A percentile compares a stretch with the other conserved stretches of the same genome.
phyloP scores from a whole-genome alignment of 192 early-diverging fungal genomes.

The Rhizophlyctis rosea region DNA sequence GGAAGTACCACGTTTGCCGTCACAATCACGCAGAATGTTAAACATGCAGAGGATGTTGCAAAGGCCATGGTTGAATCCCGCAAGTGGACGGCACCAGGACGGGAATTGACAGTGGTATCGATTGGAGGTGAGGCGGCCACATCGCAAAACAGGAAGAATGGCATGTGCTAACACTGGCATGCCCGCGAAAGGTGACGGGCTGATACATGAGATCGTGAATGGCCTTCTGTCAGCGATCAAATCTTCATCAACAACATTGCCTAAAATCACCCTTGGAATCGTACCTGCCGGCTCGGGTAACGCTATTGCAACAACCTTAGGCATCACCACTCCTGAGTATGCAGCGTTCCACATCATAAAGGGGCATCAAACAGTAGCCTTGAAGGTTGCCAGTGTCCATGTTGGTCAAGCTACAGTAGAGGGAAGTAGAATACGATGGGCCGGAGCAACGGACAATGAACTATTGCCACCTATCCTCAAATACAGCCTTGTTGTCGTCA shows the following conservation, averaged over 20 bases:
- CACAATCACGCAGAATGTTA: too few species aligned
- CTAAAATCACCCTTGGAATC: constrained; percentile 5
- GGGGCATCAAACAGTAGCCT: constrained; percentile 13
- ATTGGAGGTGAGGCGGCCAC: too few species aligned
- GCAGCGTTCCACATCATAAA: too few species aligned
- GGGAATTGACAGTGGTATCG: too few species aligned
- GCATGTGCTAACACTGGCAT: too few species aligned
- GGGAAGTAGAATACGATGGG: neutral
- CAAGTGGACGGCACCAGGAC: too few species aligned
- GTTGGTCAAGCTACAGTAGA: constrained; percentile 8
- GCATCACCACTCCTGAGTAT: constrained; percentile 7
- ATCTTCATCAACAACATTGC: neutral
- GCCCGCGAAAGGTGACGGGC: constrained; percentile 36
- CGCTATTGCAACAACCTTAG: constrained; percentile 23
- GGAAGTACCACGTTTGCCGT: too few species aligned
- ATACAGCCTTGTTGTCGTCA: constrained; percentile 27
- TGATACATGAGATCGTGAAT: constrained; percentile 34
- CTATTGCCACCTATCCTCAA: too few species aligned
- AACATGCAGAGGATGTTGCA: too few species aligned
- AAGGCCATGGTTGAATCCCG: too few species aligned
- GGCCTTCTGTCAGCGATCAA: constrained; percentile 2
- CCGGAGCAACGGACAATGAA: too few species aligned
- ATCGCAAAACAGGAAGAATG: too few species aligned
- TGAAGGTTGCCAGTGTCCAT: constrained; percentile 1
- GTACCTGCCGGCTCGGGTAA: constrained; percentile 29